Evolutionary conservation across 106 monocot genomes (phyloP).

Genomic region (Gastrodia elata): DNA sequence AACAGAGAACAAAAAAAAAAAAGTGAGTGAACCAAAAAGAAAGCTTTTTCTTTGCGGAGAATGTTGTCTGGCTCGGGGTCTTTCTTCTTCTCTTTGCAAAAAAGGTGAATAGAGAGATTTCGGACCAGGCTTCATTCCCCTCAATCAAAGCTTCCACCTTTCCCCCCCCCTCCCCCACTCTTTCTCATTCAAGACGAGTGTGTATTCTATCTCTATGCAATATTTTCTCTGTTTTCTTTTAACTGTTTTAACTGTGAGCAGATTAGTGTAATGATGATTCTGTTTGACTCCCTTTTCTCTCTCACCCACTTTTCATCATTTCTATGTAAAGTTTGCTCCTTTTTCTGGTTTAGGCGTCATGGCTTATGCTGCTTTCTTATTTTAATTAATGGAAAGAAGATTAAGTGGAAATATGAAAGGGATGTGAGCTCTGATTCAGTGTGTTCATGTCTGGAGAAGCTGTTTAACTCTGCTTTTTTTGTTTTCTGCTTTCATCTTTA

Average conservation of each 20-base stretch:
- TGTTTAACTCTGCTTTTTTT: too few relatives aligned
- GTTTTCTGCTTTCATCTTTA: neutral
- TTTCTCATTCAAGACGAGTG: neutral
- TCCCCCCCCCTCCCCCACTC: neutral
- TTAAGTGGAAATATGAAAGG: too few relatives aligned
- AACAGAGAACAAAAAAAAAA: neutral
- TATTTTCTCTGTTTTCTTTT: neutral
- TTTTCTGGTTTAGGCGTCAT: neutral
- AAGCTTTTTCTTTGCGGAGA: constrained; percentile 25
- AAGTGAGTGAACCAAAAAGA: constrained; percentile 6
- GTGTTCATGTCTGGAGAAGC: too few relatives aligned
- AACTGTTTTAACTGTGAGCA: neutral
- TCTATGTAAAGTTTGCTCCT: neutral
- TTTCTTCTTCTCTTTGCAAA: neutral
- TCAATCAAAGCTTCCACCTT: constrained; percentile 49
- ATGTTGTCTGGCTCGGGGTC: constrained; percentile 27
- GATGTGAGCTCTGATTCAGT: too few relatives aligned
- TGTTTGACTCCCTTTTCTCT: constrained; percentile 1
- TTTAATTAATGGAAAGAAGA: too few relatives aligned
- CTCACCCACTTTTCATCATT: neutral
- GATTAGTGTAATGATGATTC: constrained; percentile 2
- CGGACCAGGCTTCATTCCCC: constrained; percentile 99
- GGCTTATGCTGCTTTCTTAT: too few relatives aligned
- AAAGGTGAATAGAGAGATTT: constrained; percentile 10
- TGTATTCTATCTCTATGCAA: neutral